These are phyloP conservation scores for Vaccinium vitisidaea DNA, from an alignment of 148 eudicot genomes.

Conservation along the genomic window DNA sequence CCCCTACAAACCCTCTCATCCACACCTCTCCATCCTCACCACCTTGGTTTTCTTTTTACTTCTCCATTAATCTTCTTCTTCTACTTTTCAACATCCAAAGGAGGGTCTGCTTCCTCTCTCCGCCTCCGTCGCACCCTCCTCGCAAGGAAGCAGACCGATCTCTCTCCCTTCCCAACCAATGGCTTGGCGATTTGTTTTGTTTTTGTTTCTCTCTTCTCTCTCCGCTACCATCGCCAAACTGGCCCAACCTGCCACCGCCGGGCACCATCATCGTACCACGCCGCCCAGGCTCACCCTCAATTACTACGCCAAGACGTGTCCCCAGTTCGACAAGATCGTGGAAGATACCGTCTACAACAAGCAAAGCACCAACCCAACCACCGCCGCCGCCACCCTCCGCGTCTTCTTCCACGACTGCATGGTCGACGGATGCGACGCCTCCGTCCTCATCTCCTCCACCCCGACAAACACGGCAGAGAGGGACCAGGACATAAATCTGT, in stretches of 20 bases:
- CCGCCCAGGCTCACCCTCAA: background rate
- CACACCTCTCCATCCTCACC: background rate
- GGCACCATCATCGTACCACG: background rate
- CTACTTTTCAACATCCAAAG: background rate
- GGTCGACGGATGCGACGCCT: constrained; percentile 53
- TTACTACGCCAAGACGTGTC: constrained; percentile 10
- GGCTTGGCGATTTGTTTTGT: background rate
- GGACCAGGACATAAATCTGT: constrained; percentile 43
- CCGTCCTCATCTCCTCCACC: constrained; percentile 37
- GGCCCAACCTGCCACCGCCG: background rate
- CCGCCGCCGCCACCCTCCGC: constrained; percentile 42
- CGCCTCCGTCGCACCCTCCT: background rate
- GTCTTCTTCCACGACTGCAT: constrained; percentile 61
- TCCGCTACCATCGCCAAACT: background rate
- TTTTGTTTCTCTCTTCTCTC: background rate
- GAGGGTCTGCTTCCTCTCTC: background rate
- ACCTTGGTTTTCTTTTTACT: background rate
- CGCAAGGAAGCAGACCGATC: constrained; percentile 11
- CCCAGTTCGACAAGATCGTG: constrained; percentile 6
- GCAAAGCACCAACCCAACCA: constrained; percentile 26
- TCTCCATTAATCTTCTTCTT: background rate
- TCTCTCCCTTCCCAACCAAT: background rate
- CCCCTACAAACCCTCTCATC: constrained; percentile 6
- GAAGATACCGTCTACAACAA: constrained; percentile 1
- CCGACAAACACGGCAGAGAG: constrained; percentile 37